Evolutionary conservation across 2,329 filamentous ascomycete genomes (phyloP), one percentile per base, ranked within the genome.

Genomic region (Cladosporium sp.): DNA sequence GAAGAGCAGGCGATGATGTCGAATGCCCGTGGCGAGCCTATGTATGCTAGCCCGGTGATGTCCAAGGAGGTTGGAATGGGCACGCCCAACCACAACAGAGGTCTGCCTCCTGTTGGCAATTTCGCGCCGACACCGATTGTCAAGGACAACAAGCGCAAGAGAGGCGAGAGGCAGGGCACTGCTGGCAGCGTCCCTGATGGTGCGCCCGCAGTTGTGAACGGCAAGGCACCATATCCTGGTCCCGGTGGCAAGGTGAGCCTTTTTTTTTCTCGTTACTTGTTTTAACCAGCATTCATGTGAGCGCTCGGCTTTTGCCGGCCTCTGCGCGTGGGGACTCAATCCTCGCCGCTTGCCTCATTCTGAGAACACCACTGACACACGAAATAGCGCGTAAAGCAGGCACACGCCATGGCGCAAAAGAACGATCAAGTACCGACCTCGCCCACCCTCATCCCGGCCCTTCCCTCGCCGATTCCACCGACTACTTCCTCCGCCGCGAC

Each of bases 101-200:
- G 62, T 34, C 70, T 75, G 72, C 94, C 94, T 37, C 93, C 93
- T 2, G 86, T 99, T 36, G 94, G 94, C 35, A 96, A 96, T 71
- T 99, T 99, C 70, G 91, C 94, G 3, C 89, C 90, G 34, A 86
- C 85, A 17, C 84, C 85, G 19, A 94, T 91, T 64, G 89, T 90
- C 3, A 89, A 83, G 66, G 96, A 97, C 70, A 90, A 80, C 73
- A 97, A 97, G 69, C 70, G 77, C 74, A 97, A 97, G 75, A 84
- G 88, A 32, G 85, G 87, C 37, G 87, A 88, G 40, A 78, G 79
- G 45, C 80, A 82, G 55, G 78, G 74, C 52, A 72, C 78, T 53
- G 77, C 75, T 13, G 75, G 80, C 20, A 70, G 79, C 32, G 61
- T 62, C 49, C 67, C 70, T 15, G 62, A 71, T 32, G 68, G 59